Conservation (phyloP, 1,139 yeast species). For the Geotrichum europaeum region DNA sequence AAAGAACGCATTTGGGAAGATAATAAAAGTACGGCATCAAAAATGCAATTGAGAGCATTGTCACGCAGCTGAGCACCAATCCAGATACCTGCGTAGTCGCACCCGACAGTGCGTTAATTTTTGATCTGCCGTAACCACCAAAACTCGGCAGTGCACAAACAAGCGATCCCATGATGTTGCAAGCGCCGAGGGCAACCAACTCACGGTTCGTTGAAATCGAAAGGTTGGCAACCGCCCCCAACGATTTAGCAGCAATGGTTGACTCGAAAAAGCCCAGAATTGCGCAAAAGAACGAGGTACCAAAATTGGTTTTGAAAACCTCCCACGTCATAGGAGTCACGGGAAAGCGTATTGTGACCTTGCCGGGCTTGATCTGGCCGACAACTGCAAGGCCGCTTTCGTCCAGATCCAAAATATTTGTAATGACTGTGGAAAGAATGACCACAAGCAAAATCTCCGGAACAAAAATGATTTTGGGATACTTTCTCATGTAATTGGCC, state of each 20-base stretch:
- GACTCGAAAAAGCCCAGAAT: constrained; percentile 90
- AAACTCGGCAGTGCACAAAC: constrained; percentile 87
- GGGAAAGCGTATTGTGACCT: constrained; percentile 46
- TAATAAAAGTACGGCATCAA: constrained; percentile 61
- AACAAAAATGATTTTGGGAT: constrained; percentile 37
- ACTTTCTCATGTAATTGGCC: constrained; percentile 9
- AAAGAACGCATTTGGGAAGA: constrained; percentile 74
- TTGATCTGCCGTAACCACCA: constrained; percentile 95
- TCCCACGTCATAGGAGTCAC: constrained; percentile 36
- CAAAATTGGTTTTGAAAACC: constrained; percentile 35
- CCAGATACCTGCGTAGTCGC: constrained; percentile 85
- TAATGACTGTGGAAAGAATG: constrained; percentile 52
- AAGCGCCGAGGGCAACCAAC: constrained; percentile 71
- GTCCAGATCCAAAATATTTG: constrained; percentile 51
- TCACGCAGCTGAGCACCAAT: constrained; percentile 66
- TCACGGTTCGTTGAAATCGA: constrained; percentile 45
- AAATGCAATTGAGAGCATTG: constrained; percentile 58
- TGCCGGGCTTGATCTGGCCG: constrained; percentile 54
- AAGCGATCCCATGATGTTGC: constrained; percentile 59
- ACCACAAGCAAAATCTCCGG: constrained; percentile 86
- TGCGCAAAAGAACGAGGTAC: constrained; percentile 60
- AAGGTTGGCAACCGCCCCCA: constrained; percentile 33
- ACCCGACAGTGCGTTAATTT: constrained; percentile 78
- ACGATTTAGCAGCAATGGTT: constrained; percentile 77
- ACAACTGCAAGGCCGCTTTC: constrained; percentile 56